Conservation (phyloP, 192 early-diverging fungal species). For the Umbelopsis ramanniana region DNA sequence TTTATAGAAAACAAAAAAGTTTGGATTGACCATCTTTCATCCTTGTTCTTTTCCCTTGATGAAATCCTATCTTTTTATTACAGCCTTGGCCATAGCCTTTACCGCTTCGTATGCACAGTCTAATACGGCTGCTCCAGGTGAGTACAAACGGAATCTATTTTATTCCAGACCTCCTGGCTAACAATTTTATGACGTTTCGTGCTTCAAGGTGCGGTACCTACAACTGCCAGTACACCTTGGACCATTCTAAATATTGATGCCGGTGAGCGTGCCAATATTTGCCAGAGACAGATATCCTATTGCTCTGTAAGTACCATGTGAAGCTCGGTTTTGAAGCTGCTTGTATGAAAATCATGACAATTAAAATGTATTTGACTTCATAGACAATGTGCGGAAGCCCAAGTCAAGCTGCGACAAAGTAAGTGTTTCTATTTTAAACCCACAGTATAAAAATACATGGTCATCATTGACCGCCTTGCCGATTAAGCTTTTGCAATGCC, state of each 20-base stretch:
- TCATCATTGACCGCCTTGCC: neutral
- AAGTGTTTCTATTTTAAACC: constrained; percentile 7
- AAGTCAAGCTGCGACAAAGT: constrained; percentile 28
- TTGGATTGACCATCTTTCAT: neutral
- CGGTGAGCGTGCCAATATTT: constrained; percentile 28
- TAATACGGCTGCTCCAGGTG: neutral
- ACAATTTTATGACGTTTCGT: neutral
- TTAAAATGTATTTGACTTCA: neutral
- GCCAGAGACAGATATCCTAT: constrained; percentile 34
- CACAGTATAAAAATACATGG: neutral
- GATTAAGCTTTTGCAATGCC: constrained; percentile 36
- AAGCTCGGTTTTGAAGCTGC: neutral
- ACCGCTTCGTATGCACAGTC: neutral
- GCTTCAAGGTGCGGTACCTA: neutral
- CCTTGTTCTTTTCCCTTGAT: neutral
- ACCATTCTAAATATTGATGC: constrained; percentile 31
- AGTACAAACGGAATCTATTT: neutral
- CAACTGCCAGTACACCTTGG: constrained; percentile 13
- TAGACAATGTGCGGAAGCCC: constrained; percentile 36
- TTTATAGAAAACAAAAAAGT: no score
- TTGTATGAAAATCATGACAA: neutral
- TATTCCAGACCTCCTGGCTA: neutral
- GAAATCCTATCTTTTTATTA: neutral
- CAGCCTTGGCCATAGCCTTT: neutral
- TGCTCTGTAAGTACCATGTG: constrained; percentile 27